Evolutionary conservation across 2,329 filamentous ascomycete species (phyloP), one percentile per base, ranked within the genome.

Genomic region (Epichloe elymi): DNA sequence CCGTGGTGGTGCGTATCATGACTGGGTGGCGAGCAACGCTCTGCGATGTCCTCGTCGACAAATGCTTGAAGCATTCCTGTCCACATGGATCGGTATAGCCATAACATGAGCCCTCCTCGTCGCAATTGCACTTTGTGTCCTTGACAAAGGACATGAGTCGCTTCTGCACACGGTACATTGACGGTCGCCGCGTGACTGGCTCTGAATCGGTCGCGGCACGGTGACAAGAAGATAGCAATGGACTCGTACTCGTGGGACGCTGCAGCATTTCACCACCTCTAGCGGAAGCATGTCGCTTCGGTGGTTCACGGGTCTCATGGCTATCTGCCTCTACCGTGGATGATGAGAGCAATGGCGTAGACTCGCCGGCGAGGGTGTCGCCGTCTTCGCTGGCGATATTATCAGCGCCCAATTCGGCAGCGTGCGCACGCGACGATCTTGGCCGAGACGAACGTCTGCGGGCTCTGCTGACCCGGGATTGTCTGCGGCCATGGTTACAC

Each of bases 21-120:
- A 67, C 64, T 4, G 66, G 58, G 7, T 64, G 61, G 26, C 70
- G 66, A 4, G 66, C 60, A 33, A 61, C 54, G 30, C 63, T 56
- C 14, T 40, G 40, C 3, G 62, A 58, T 20, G 67, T 56, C 20
- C 73, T 70, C 33, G 62, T 67, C 56, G 59, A 66, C 3, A 81
- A 41, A 54, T 82, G 78, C 56, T 80, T 82, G 63, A 79, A 81
- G 63, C 80, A 83, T 60, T 80, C 79, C 60, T 82, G 78, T 1
- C 79, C 80, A 55, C 80, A 84, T 0, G 79, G 80, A 57, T 84
- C 81, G 2, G 78, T 73, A 60, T 80, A 85, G 51, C 81, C 81
- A 57, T 71, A 83, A 60, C 80, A 85, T 2, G 76, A 75, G 0
- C 79, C 80, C 17, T 65, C 63, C 56, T 79, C 75, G 54, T 83